Evolutionary conservation across 495 filamentous ascomycete genomes (phyloP).

Genomic region (Pyrenula aspistea): DNA sequence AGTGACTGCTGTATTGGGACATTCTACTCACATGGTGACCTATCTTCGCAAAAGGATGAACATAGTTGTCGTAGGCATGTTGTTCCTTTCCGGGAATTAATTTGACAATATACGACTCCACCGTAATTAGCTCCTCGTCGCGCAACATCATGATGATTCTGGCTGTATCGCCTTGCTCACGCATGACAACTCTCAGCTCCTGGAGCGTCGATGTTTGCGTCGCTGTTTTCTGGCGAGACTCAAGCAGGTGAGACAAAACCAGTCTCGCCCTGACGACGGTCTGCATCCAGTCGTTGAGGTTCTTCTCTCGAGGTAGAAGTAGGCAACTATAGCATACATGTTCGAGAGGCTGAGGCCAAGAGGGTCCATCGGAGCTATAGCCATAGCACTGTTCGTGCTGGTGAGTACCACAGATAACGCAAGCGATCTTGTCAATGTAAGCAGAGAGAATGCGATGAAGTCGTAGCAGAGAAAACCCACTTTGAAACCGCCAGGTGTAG

Average conservation of each 20-base stretch:
- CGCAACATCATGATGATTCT: no score
- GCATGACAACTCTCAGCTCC: no score
- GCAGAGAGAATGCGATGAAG: no score
- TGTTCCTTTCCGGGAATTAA: slow-evolving; percentile 1
- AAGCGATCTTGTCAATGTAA: no score
- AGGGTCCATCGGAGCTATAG: slow-evolving; percentile 10
- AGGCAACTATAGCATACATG: slow-evolving; percentile 40
- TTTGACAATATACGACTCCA: background rate
- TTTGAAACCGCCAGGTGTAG: no score
- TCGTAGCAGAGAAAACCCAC: no score
- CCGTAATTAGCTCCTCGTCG: no score
- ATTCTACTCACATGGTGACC: slow-evolving; percentile 6
- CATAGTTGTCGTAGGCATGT: slow-evolving; percentile 1
- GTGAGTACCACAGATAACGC: slow-evolving; percentile 30
- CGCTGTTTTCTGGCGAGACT: no score
- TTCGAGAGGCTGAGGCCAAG: slow-evolving; percentile 19
- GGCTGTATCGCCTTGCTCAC: no score
- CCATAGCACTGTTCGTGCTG: slow-evolving; percentile 42
- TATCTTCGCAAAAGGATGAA: slow-evolving; percentile 7
- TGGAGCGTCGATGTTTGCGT: no score
- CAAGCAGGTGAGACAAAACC: slow-evolving; percentile 2
- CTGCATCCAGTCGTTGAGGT: slow-evolving; percentile 19
- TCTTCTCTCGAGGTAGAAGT: slow-evolving; percentile 20
- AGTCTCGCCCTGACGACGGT: slow-evolving; percentile 21
- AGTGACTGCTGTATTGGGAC: no score